These are phyloP conservation scores for Periconia sp. DNA, from an alignment of 2,329 filamentous ascomycete genomes.

Conservation along the genomic window DNA sequence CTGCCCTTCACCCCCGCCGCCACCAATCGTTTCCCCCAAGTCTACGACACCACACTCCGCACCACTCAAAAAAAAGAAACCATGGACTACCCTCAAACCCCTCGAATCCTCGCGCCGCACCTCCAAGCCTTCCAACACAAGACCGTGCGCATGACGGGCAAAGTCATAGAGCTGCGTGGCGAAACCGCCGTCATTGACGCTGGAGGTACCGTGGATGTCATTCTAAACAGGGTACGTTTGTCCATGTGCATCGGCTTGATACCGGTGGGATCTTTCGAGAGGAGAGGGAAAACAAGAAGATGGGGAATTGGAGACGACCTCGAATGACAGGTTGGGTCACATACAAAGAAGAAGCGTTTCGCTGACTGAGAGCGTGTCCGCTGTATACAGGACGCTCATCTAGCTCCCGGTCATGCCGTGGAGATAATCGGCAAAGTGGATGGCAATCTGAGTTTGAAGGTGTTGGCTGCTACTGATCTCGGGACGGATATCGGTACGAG, in stretches of 20 bases:
- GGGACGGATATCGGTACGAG: constrained; percentile 68
- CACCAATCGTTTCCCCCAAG: no score
- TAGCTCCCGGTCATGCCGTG: constrained; percentile 68
- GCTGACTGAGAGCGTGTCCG: neutral
- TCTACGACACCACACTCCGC: neutral
- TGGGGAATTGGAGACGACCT: neutral
- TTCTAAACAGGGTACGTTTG: constrained; percentile 67
- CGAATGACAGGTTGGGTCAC: neutral
- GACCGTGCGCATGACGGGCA: constrained; percentile 83
- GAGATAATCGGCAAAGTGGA: constrained; percentile 83
- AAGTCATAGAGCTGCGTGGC: constrained; percentile 78
- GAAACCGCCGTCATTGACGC: constrained; percentile 80
- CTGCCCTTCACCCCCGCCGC: no score
- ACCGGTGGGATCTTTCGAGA: no score
- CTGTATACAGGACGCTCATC: constrained; percentile 64
- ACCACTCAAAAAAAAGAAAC: neutral
- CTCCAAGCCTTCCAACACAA: constrained; percentile 71
- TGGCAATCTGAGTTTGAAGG: constrained; percentile 70
- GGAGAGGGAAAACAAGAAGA: neutral
- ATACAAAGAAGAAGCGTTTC: neutral
- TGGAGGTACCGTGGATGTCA: constrained; percentile 71
- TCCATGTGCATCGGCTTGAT: no score
- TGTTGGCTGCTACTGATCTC: constrained; percentile 69
- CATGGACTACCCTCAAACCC: constrained; percentile 55
- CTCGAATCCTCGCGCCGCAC: constrained; percentile 79